Conservation (phyloP, 768 basidiomycete species). For the Amanita pseudoporphyria region DNA sequence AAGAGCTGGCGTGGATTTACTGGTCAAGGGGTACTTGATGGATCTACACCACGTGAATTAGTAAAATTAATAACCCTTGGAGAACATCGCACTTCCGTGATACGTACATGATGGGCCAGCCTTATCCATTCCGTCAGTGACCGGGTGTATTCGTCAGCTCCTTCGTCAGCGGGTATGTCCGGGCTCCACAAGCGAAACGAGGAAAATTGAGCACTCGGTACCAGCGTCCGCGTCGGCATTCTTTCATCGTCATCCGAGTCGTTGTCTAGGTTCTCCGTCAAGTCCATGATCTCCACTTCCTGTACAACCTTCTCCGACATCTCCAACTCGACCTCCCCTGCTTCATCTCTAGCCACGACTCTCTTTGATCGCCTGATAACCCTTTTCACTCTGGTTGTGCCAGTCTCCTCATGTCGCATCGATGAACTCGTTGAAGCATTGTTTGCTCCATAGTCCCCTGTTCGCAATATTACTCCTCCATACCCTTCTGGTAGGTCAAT, state of each 20-base stretch:
- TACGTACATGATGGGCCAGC: slow-evolving; percentile 51
- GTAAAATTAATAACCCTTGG: not conserved
- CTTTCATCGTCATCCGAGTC: slow-evolving; percentile 19
- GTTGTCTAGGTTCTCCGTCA: slow-evolving; percentile 14
- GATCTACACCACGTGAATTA: not conserved
- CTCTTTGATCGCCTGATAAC: slow-evolving; percentile 19
- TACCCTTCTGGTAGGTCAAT: slow-evolving; percentile 60
- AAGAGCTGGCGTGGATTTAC: no score
- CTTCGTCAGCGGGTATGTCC: slow-evolving; percentile 61
- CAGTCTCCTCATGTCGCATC: slow-evolving; percentile 1
- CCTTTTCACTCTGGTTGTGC: slow-evolving; percentile 7
- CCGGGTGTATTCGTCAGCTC: slow-evolving; percentile 62
- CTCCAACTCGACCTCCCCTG: slow-evolving; percentile 14
- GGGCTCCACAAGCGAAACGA: slow-evolving; percentile 71
- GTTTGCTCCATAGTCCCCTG: slow-evolving; percentile 15
- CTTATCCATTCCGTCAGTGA: slow-evolving; percentile 63
- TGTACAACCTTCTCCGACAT: slow-evolving; percentile 15
- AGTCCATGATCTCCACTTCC: slow-evolving; percentile 19
- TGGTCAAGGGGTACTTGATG: not conserved
- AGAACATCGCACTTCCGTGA: not conserved
- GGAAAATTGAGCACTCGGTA: slow-evolving; percentile 46
- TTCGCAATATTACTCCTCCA: slow-evolving; percentile 49
- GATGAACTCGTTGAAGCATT: slow-evolving; percentile 2
- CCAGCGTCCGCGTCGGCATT: slow-evolving; percentile 24
- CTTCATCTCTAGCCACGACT: slow-evolving; percentile 14